These are phyloP conservation scores for Citrus australasica DNA, from an alignment of 345 rosid species.

Conservation along the genomic window DNA sequence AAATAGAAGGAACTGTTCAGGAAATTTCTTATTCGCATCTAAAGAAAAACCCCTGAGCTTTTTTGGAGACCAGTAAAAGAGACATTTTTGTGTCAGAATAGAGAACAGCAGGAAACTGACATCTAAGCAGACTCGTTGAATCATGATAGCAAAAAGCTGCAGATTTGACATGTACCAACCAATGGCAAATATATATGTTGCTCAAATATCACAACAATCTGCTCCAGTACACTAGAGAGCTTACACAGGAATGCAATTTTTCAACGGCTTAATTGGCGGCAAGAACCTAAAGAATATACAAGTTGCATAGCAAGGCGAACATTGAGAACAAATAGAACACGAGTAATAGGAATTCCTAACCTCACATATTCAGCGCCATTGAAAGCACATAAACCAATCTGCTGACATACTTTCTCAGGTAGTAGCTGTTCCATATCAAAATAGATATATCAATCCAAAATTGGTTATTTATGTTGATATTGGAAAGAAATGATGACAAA, in stretches of 20 bases:
- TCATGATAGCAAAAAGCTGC: background rate
- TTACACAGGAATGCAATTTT: background rate
- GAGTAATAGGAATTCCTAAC: conserved; percentile 23
- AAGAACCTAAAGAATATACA: background rate
- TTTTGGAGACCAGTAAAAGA: background rate
- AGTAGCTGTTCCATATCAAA: conserved; percentile 34
- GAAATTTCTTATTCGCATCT: background rate
- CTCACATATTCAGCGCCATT: conserved; percentile 21
- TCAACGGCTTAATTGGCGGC: background rate
- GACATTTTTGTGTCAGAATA: background rate
- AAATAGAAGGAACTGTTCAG: background rate
- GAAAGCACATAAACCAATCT: conserved; percentile 55
- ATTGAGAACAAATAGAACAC: background rate
- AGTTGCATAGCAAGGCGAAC: background rate
- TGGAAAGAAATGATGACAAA: background rate
- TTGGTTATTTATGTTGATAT: background rate
- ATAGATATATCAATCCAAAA: background rate
- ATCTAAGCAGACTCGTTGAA: background rate
- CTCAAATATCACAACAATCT: background rate
- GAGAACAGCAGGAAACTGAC: background rate
- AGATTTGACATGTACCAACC: background rate
- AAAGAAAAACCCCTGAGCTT: background rate
- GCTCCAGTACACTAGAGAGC: too few relatives aligned
- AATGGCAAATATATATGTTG: background rate
- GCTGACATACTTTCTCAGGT: conserved; percentile 55